Conservation (phyloP, 2,329 filamentous ascomycete genomes). For the Epichloe bromicola region DNA sequence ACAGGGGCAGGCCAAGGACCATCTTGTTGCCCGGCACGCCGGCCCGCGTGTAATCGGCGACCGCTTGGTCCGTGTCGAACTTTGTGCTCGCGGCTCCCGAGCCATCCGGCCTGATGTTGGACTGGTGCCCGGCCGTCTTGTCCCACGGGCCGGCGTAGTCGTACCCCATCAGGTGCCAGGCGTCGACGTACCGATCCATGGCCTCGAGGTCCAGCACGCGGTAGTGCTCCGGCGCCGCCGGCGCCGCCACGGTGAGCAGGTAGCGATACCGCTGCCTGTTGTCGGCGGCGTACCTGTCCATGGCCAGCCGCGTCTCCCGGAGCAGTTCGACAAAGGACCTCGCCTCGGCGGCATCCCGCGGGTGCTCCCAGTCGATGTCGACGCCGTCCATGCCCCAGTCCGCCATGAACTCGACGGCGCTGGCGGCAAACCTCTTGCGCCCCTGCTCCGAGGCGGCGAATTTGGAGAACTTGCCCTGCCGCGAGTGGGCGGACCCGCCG, state of each 20-base stretch:
- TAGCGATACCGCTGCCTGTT: slow-evolving; percentile 33
- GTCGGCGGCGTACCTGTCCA: slow-evolving; percentile 28
- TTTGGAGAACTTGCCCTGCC: slow-evolving; percentile 44
- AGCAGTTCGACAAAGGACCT: slow-evolving; percentile 29
- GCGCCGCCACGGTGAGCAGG: slow-evolving; percentile 35
- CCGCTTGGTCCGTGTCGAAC: slow-evolving; percentile 53
- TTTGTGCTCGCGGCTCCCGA: slow-evolving; percentile 46
- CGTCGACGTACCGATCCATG: slow-evolving; percentile 46
- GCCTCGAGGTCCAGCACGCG: slow-evolving; percentile 33
- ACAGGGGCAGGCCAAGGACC: slow-evolving; percentile 63
- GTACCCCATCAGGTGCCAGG: slow-evolving; percentile 55
- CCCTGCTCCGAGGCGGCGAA: slow-evolving; percentile 49
- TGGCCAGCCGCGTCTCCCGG: slow-evolving; percentile 26
- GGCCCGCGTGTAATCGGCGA: slow-evolving; percentile 36
- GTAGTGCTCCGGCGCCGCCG: slow-evolving; percentile 36
- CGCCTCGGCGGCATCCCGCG: slow-evolving; percentile 25
- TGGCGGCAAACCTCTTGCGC: slow-evolving; percentile 52
- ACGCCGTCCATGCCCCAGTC: slow-evolving; percentile 50
- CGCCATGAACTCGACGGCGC: slow-evolving; percentile 54
- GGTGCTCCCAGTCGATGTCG: slow-evolving; percentile 46
- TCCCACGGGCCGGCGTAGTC: slow-evolving; percentile 62
- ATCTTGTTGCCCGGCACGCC: slow-evolving; percentile 53
- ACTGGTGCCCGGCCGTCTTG: slow-evolving; percentile 47
- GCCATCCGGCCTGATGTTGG: slow-evolving; percentile 50
- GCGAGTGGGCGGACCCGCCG: slow-evolving; percentile 67